phyloP scores from a whole-genome alignment of 2,329 filamentous ascomycete genomes.

The Clonostachys rhizophaga region DNA sequence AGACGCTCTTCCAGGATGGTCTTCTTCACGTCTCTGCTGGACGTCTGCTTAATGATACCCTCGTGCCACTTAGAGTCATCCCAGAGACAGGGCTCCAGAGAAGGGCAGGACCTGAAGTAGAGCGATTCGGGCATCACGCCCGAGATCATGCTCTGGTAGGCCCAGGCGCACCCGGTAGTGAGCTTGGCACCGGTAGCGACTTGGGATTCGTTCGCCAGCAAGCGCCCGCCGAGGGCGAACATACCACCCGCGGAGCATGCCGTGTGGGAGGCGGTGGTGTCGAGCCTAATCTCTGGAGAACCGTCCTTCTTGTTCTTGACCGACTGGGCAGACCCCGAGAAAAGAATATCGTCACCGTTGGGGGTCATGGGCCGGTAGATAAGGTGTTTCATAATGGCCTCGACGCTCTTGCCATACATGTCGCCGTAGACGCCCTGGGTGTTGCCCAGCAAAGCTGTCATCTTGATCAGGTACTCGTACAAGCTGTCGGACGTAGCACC shows the following conservation, averaged over 20 bases:
- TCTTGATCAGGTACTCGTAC: slow-evolving; percentile 58
- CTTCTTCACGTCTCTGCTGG: slow-evolving; percentile 11
- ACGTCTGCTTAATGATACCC: slow-evolving; percentile 19
- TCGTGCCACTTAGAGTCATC: slow-evolving; percentile 18
- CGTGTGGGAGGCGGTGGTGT: slow-evolving; percentile 44
- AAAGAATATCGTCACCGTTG: slow-evolving; percentile 55
- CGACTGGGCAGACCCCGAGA: slow-evolving; percentile 38
- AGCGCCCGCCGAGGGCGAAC: slow-evolving; percentile 55
- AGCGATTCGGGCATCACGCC: slow-evolving; percentile 53
- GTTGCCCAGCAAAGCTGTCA: slow-evolving; percentile 62
- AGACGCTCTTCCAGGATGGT: slow-evolving; percentile 22
- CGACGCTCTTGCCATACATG: slow-evolving; percentile 59
- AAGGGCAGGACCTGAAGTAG: slow-evolving; percentile 30
- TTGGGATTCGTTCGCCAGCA: slow-evolving; percentile 42
- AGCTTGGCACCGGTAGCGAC: slow-evolving; percentile 40
- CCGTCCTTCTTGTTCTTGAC: slow-evolving; percentile 30
- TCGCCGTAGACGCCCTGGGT: slow-evolving; percentile 50
- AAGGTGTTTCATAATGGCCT: slow-evolving; percentile 54
- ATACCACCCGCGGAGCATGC: slow-evolving; percentile 63
- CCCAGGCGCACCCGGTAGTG: slow-evolving; percentile 51
- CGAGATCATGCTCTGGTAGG: slow-evolving; percentile 43
- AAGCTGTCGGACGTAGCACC: slow-evolving; percentile 49
- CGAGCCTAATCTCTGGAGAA: slow-evolving; percentile 37
- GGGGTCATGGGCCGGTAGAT: slow-evolving; percentile 68
- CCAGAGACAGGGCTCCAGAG: slow-evolving; percentile 19